These are phyloP conservation scores for Tagetes erecta DNA, from an alignment of 129 eudicot species.

Conservation along the genomic window DNA sequence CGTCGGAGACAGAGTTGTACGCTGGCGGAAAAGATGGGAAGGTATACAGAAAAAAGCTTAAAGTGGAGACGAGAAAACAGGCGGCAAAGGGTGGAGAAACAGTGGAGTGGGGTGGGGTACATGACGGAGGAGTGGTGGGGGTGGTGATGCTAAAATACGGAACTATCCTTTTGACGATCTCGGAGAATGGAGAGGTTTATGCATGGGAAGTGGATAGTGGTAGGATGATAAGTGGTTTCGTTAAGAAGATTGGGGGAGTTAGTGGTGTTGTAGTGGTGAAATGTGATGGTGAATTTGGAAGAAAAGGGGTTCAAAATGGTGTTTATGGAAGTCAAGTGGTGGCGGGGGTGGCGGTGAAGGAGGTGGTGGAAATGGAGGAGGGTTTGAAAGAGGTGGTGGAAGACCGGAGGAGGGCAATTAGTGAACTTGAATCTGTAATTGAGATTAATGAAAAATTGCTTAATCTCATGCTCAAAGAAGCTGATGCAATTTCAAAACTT, in stretches of 20 bases:
- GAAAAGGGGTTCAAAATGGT: not conserved
- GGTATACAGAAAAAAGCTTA: conserved; percentile 35
- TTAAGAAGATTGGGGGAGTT: conserved; percentile 27
- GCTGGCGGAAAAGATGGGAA: conserved; percentile 38
- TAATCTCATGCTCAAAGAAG: conserved; percentile 43
- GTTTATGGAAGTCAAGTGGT: conserved; percentile 24
- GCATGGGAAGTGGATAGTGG: conserved; percentile 36
- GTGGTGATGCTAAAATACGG: conserved; percentile 35
- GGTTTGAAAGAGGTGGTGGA: conserved; percentile 20
- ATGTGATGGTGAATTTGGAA: conserved; percentile 26
- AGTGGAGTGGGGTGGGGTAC: conserved; percentile 16
- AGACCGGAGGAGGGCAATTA: conserved; percentile 25
- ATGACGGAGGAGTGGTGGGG: conserved; percentile 32
- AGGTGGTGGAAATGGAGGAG: conserved; percentile 24
- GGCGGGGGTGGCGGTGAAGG: conserved; percentile 21
- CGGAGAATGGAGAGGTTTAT: conserved; percentile 41
- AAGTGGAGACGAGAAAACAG: conserved; percentile 16
- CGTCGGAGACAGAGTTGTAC: conserved; percentile 36
- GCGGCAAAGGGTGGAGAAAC: not conserved
- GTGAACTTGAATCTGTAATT: conserved; percentile 34
- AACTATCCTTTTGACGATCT: conserved; percentile 29
- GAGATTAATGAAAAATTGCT: conserved; percentile 36
- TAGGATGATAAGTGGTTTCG: conserved; percentile 27
- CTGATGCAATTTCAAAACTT: conserved; percentile 27
- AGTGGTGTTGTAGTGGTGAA: conserved; percentile 36